phyloP scores from a whole-genome alignment of 2,329 filamentous ascomycete genomes.

The Purpureocillium takamizusanense region DNA sequence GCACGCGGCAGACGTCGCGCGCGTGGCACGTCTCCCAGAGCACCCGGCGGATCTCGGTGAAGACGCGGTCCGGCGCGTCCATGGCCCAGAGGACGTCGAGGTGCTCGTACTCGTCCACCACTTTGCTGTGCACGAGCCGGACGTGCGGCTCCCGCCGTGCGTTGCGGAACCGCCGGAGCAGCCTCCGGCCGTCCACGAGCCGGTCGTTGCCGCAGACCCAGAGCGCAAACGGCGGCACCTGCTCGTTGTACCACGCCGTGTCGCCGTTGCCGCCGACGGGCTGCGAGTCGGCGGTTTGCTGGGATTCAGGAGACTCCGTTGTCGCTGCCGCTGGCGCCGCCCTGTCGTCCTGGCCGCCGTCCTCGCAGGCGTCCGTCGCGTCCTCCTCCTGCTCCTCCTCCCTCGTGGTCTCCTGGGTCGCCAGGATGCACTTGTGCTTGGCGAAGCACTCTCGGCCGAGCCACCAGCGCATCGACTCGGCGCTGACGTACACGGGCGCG shows the following conservation, averaged over 20 bases:
- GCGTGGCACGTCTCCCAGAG: conserved; percentile 68
- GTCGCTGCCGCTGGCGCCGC: background rate
- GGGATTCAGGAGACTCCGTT: background rate
- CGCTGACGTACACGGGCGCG: conserved; percentile 79
- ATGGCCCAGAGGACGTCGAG: conserved; percentile 94
- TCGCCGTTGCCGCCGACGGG: conserved; percentile 28
- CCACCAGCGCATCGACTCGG: conserved; percentile 95
- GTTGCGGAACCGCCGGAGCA: conserved; percentile 65
- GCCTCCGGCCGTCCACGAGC: conserved; percentile 70
- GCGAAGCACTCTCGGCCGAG: conserved; percentile 76
- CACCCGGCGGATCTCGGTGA: conserved; percentile 69
- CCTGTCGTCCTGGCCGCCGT: background rate
- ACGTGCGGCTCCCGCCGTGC: conserved; percentile 79
- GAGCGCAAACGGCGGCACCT: conserved; percentile 73
- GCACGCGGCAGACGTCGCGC: conserved; percentile 50
- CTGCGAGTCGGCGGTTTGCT: conserved; percentile 13
- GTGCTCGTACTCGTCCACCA: conserved; percentile 85
- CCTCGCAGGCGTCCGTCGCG: conserved; percentile 34
- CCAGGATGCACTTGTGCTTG: conserved; percentile 73
- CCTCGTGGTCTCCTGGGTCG: conserved; percentile 61
- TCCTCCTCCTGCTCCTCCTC: conserved; percentile 53
- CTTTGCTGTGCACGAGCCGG: conserved; percentile 67
- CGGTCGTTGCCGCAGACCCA: conserved; percentile 82
- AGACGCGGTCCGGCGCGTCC: conserved; percentile 76
- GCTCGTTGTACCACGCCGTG: conserved; percentile 73